Evolutionary conservation across 805 yeast species (phyloP).

Genomic region (Lipomyces chichibuensis): DNA sequence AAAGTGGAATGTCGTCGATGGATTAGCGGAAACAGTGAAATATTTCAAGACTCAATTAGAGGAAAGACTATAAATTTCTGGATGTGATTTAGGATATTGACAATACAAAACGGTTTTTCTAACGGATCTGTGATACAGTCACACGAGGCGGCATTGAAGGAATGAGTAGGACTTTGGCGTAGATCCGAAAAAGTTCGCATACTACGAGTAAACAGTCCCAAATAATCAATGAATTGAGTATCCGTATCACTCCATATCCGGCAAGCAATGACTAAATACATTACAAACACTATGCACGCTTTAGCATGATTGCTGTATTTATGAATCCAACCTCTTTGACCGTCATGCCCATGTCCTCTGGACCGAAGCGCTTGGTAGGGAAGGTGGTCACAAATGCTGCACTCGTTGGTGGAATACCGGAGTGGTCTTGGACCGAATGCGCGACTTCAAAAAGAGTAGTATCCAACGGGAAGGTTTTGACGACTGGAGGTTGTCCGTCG

Average conservation of each 20-base stretch:
- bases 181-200: not conserved
- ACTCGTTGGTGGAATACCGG: constrained; percentile 34
- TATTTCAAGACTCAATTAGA: constrained; percentile 37
- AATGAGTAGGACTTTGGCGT: not conserved
- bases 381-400: constrained; percentile 42
- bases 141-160: not conserved
- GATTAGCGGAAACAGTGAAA: constrained; percentile 37
- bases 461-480: constrained; percentile 39
- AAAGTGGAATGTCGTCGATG: constrained; percentile 37
- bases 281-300: constrained; percentile 14
- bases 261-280: not conserved
- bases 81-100: not conserved
- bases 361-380: constrained; percentile 39
- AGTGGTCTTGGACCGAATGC: constrained; percentile 35
- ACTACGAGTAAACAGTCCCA: not conserved
- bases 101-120: not conserved
- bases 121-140: not conserved
- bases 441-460: constrained; percentile 42
- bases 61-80: constrained; percentile 7
- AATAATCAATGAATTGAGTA: not conserved
- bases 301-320: constrained; percentile 41
- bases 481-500: constrained; percentile 37
- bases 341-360: constrained; percentile 38
- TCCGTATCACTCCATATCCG: not conserved
- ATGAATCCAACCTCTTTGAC: constrained; percentile 42